phyloP scores from a whole-genome alignment of 1,139 yeast genomes.

The Scheffersomyces illinoinensis region DNA sequence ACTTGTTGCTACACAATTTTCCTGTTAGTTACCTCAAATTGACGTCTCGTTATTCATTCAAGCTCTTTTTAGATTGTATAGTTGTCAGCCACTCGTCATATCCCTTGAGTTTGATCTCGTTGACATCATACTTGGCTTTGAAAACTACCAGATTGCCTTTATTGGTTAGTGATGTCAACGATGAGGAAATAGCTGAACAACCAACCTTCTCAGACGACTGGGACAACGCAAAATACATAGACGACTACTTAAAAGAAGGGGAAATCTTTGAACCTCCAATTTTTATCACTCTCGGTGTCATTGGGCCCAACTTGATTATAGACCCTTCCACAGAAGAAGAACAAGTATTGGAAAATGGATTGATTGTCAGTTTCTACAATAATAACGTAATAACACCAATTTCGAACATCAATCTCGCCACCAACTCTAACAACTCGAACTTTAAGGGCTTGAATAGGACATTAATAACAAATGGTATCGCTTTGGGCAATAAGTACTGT shows the following conservation, averaged over 20 bases:
- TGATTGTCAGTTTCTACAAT: slow-evolving; percentile 69
- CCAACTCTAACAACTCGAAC: slow-evolving; percentile 37
- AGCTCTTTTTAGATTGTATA: slow-evolving; percentile 75
- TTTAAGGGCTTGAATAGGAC: slow-evolving; percentile 39
- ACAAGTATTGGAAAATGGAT: slow-evolving; percentile 80
- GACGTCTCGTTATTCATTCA: slow-evolving; percentile 73
- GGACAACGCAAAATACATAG: slow-evolving; percentile 56
- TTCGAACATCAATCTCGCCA: slow-evolving; percentile 54
- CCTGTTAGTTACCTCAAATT: slow-evolving; percentile 54
- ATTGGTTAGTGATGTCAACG: slow-evolving; percentile 60
- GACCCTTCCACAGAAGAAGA: slow-evolving; percentile 90
- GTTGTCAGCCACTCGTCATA: slow-evolving; percentile 66
- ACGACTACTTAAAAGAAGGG: slow-evolving; percentile 26
- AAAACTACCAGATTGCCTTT: slow-evolving; percentile 77
- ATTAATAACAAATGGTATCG: slow-evolving; percentile 27
- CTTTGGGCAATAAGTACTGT: slow-evolving; percentile 37
- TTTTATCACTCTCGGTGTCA: slow-evolving; percentile 70
- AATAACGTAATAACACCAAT: slow-evolving; percentile 67
- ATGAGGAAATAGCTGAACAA: slow-evolving; percentile 70
- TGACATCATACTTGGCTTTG: slow-evolving; percentile 79
- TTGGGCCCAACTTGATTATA: slow-evolving; percentile 65
- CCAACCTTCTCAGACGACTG: slow-evolving; percentile 92
- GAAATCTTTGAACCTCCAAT: slow-evolving; percentile 67
- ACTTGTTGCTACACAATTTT: slow-evolving; percentile 49
- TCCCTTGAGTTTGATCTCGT: slow-evolving; percentile 76